Conservation (phyloP, 1,139 yeast genomes). For the Kodamaea sp. region DNA sequence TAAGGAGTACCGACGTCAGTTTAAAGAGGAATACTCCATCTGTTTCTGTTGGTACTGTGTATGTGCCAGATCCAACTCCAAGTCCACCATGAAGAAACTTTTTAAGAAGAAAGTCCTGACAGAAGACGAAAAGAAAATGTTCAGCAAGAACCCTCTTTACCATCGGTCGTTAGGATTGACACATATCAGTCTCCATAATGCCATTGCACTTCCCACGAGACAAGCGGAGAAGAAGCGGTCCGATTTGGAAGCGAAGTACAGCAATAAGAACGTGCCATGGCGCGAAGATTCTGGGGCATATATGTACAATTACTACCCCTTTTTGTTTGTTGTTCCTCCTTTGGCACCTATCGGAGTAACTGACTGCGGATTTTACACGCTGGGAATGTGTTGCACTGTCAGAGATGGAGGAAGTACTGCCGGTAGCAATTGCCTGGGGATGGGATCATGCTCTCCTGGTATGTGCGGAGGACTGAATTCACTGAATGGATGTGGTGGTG, state of each 20-base stretch:
- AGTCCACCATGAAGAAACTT: constrained; percentile 9
- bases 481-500: constrained; percentile 3
- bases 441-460: constrained; percentile 5
- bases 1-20: constrained; percentile 19
- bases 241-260: constrained; percentile 8
- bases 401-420: constrained; percentile 12
- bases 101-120: constrained; percentile 7
- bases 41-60: constrained; percentile 32
- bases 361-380: constrained; percentile 11
- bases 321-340: constrained; percentile 14
- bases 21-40: constrained; percentile 25
- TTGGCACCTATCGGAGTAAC: constrained; percentile 8
- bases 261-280: constrained; percentile 12
- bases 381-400: constrained; percentile 14
- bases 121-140: constrained; percentile 1
- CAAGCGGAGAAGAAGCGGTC: constrained; percentile 8
- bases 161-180: constrained; percentile 14
- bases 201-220: constrained; percentile 14
- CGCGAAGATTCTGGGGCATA: neutral
- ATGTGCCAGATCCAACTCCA: constrained; percentile 8
- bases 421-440: constrained; percentile 12
- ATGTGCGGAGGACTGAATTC: constrained; percentile 1
- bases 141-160: constrained; percentile 5
- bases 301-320: constrained; percentile 8
- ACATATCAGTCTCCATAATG: constrained; percentile 22